Evolutionary conservation across 257 asterid species (phyloP).

Genomic region (Solanum neorickii): DNA sequence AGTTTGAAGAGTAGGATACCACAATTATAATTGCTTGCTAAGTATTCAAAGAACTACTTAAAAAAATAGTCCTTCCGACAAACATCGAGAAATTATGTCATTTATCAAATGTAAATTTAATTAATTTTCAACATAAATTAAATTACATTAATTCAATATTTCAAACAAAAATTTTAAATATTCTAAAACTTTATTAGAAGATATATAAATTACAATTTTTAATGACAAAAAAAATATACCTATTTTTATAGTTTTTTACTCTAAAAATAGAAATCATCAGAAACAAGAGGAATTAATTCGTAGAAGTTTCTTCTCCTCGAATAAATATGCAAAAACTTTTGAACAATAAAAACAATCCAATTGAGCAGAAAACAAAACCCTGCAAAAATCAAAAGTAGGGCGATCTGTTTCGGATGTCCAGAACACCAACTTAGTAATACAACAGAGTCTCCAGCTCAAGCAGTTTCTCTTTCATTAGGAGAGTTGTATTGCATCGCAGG

Average conservation of each 20-base stretch:
- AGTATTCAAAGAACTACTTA: not conserved
- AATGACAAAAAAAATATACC: too few relatives aligned
- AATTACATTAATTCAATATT: too few relatives aligned
- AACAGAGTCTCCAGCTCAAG: not conserved
- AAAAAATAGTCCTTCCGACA: not conserved
- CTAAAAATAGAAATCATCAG: too few relatives aligned
- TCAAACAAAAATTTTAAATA: too few relatives aligned
- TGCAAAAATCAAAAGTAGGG: not conserved
- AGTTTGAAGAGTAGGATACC: too few relatives aligned
- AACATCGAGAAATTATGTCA: too few relatives aligned
- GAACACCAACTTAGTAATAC: not conserved
- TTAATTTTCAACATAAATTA: too few relatives aligned
- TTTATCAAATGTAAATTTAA: too few relatives aligned
- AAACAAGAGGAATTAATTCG: too few relatives aligned
- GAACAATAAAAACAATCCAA: not conserved
- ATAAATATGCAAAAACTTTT: not conserved
- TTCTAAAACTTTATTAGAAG: too few relatives aligned
- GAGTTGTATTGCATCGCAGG: not conserved
- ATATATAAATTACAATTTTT: too few relatives aligned
- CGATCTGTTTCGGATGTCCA: not conserved
- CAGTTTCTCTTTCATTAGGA: not conserved
- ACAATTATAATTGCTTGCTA: not conserved
- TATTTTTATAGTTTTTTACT: too few relatives aligned
- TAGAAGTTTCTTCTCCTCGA: not conserved
- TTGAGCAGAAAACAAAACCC: not conserved